These are phyloP conservation scores for Nannizzia gypsea DNA, from an alignment of 2,329 filamentous ascomycete species.

Conservation along the genomic window DNA sequence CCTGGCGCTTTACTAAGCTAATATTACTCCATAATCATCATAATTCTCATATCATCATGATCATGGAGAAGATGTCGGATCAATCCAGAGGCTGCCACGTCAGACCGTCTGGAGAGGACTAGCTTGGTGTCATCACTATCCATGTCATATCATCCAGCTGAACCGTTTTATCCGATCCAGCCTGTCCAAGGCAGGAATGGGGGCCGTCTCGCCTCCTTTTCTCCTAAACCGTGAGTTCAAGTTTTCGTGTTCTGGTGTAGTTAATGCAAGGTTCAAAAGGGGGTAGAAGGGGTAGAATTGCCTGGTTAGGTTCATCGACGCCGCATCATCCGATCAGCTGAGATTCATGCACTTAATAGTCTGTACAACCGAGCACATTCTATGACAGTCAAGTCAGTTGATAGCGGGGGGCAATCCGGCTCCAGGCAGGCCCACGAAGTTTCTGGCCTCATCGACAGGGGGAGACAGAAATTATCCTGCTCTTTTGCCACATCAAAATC, in stretches of 20 bases:
- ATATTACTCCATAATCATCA: background rate
- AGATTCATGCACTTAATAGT: conserved; percentile 1
- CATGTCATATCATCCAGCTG: conserved; percentile 8
- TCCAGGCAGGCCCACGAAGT: background rate
- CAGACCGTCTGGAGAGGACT: conserved; percentile 10
- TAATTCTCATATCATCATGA: too few species aligned
- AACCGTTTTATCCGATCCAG: conserved; percentile 1
- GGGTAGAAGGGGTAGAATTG: conserved; percentile 5
- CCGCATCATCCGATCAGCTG: conserved; percentile 8
- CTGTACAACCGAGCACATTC: conserved; percentile 6
- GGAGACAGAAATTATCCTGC: background rate
- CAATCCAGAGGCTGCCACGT: conserved; percentile 15
- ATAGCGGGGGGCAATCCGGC: background rate
- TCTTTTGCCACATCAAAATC: conserved; percentile 10
- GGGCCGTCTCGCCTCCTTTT: background rate
- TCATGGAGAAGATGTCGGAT: background rate
- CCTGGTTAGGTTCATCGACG: background rate
- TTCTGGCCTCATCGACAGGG: background rate
- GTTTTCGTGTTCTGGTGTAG: too few species aligned
- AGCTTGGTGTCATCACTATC: conserved; percentile 7
- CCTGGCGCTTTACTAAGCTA: background rate
- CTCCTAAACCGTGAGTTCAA: background rate
- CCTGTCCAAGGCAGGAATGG: background rate
- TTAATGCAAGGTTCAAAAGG: background rate
- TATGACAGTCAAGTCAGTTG: background rate